Conservation (phyloP, 306 rosid genomes). For the Pterocarpus santalinus region DNA sequence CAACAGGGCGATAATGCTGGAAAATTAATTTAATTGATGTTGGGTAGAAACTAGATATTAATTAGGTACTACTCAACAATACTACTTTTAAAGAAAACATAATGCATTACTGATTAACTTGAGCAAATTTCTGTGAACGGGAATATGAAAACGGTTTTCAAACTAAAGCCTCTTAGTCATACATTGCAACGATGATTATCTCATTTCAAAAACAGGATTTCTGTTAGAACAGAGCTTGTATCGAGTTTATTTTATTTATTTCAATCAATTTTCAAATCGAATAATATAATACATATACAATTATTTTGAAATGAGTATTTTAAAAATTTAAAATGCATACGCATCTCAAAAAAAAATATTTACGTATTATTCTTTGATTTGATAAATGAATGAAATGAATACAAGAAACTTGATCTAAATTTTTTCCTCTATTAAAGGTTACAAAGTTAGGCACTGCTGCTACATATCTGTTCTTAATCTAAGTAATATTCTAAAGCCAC, state of each 20-base stretch:
- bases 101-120: not conserved
- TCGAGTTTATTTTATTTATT: no score
- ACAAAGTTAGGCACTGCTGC: slow-evolving; percentile 21
- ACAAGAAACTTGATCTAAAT: no score
- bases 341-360: no score
- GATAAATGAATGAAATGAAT: no score
- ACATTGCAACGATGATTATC: slow-evolving; percentile 18
- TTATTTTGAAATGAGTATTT: no score
- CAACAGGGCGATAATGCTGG: not conserved
- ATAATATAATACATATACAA: no score
- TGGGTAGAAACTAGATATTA: slow-evolving; percentile 16
- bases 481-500: slow-evolving; percentile 6
- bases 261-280: no score
- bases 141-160: slow-evolving; percentile 6
- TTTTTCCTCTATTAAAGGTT: not conserved
- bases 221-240: not conserved
- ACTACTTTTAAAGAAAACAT: not conserved
- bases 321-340: no score
- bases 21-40: not conserved
- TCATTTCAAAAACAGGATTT: not conserved
- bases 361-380: no score
- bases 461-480: not conserved
- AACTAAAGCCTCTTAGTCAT: not conserved
- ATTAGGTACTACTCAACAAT: slow-evolving; percentile 23
- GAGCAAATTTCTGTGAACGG: not conserved